Conservation (phyloP, 768 basidiomycete species). For the Suillus tomentosus region DNA sequence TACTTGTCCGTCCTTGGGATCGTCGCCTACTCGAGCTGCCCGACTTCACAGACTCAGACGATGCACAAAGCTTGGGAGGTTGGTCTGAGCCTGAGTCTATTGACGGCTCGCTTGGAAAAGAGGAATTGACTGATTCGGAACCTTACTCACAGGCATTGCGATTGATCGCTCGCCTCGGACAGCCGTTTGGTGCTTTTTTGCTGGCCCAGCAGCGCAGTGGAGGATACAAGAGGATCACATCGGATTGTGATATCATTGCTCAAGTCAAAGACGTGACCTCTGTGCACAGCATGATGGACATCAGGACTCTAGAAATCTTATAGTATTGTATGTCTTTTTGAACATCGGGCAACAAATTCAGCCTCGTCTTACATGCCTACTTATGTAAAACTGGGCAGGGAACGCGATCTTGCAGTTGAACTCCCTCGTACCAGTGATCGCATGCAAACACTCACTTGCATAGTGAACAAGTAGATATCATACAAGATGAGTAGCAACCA, state of each 20-base stretch:
- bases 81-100: neutral
- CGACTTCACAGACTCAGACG: neutral
- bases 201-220: neutral
- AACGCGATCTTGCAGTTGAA: no score
- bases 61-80: neutral
- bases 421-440: no score
- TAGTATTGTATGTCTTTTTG: no score
- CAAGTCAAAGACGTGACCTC: neutral
- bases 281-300: neutral
- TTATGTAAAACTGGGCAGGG: no score
- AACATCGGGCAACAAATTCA: no score
- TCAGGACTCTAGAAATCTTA: no score
- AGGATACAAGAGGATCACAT: neutral
- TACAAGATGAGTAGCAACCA: neutral
- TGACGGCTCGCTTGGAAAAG: neutral
- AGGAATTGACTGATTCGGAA: neutral
- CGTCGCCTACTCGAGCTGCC: neutral
- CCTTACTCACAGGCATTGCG: neutral
- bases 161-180: neutral
- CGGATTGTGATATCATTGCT: neutral
- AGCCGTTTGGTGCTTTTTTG: neutral
- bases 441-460: no score
- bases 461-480: no score
- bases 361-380: no score
- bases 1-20: neutral